Evolutionary conservation across 306 rosid species (phyloP), one percentile per base, ranked within the genome.

Genomic region (Cicer chorassanicum): DNA sequence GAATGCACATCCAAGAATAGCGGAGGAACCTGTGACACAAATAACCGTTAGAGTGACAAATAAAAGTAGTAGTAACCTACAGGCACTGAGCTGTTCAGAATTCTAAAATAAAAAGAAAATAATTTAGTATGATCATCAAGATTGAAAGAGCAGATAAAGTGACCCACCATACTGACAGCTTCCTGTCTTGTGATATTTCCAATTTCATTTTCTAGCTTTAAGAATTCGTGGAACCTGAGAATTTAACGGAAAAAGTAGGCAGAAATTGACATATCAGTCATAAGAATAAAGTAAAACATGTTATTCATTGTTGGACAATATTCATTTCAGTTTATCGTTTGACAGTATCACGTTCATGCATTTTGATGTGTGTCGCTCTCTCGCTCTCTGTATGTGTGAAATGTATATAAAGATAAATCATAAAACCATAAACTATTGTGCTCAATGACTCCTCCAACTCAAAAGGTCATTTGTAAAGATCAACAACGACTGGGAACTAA

Each of bases 101-200:
- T 15, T 8, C 70, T 50, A 65, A 72, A 54, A 24, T 2, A 78
- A 81, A 81, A 65, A 65, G 12, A 43, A 68, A 39, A 65, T 50
- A 16, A 59, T 51, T 73, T 9, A 12, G 7, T 0, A 15, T n/a
- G 75, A 73, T 67, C 61, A 54, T 42, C 24, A 63, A 60, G 73
- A 70, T 41, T 71, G 55, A 86, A 78, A 65, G 77, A 70, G 84
- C 34, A 70, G 15, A 50, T 40, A 72, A 81, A 77, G 61, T 73
- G 64, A 39, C 96, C 66, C 85, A 95, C 99, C 99, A 95, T 95
- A 92, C 99, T 95, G 78, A 95, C 99, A 77, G 99, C 98, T 91
- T 95, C 99, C 80, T 95, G 99, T 82, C 98, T 89, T 74, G 99
- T 95, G 70, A 95, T 95, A 85, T 92, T 95, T 83, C 99, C 98